Evolutionary conservation across 2,329 filamentous ascomycete species (phyloP), one percentile per base, ranked within the genome.

Genomic region (Pestalotiopsis sp.): DNA sequence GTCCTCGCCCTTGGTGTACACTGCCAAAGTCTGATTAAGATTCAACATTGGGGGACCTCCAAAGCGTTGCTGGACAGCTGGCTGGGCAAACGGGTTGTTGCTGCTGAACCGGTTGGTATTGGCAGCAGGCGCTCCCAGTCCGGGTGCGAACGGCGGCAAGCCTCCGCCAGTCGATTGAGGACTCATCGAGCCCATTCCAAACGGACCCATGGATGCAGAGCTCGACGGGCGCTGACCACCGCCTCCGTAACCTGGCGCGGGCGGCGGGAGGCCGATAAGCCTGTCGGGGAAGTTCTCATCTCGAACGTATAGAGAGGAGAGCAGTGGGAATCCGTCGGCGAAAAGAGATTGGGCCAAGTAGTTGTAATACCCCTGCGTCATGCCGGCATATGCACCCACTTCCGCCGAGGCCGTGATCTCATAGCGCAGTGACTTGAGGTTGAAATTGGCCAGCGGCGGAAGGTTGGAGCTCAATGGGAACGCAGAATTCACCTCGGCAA

Each of bases 291-390:
- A 97, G 63, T 88, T 85, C 30, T 91, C 88, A 74, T 98, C 94
- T 64, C 93, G 91, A 20, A 98, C 95, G 77, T 97, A 98, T 7
- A 98, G 86, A 24, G 90, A 88, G 44, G 86, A 86, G 9, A 98
- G 85, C 44, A 86, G 87, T 1, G 94, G 94, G 7, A 98, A 85
- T 7, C 89, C 87, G 70, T 91, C 91, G 17, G 89, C 87, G 69
- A 96, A 88, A 39, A 98, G 87, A 0, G 93, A 97, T n/a, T 88
- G 88, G 30, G 93, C 90, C 22, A 98, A 88, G 79, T 97, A 97
- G 69, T 89, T 88, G 79, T 98, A 97, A 81, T 97, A 97, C 20
- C 86, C 86, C 10, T 83, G 79, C 0, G 86, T 86, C 26, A 86
- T 81, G 69, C 80, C 83, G 9, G 84, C 81, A 69, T 88, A 91